Evolutionary conservation across 306 rosid genomes (phyloP), one percentile per base, ranked within the genome.

Genomic region (Ormosia emarginata): DNA sequence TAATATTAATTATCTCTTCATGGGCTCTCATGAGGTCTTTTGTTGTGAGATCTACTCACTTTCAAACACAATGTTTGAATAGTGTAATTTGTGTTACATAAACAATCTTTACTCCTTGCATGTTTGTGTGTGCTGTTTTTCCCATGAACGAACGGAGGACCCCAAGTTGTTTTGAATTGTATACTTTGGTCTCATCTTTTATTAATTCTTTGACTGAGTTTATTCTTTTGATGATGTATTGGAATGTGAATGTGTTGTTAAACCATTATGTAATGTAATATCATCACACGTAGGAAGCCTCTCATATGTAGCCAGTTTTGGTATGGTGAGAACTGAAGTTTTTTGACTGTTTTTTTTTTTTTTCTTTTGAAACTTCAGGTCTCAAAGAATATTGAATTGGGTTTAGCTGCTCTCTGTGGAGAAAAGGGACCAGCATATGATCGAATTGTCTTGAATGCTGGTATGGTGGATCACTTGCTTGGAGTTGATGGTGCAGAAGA

Each of bases 351-450:
- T 30, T 52, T 67, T 57, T 67, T 57, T 32, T 56, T 67, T 84
- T 67, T 50, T 0, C 29, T 68, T 77, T 81, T 17, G 68, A 57
- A 67, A 84, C 34, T 75, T 64, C 78, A 95, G 99, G 91, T 95
- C 49, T 78, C 91, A 9, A 95, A 86, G 93, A 93, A 93, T 84
- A 89, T 95, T 73, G 99, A 82, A 87, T 85, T 93, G 88, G 99
- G 99, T 67, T 87, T 95, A 82, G 85, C 89, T 24, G 99, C 98
- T 79, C 98, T 95, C 39, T 17, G 56, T 13, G 99, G 99, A 66
- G 74, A 93, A 79, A 95, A 85, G 82, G 99, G 99, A 62, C 91
- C 99, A 2, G 91, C 97, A n/a, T 95, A 95, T 80, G 99, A 92
- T 79, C 91, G 98, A 46, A 90, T 95, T 52, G 91, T 93, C 49